These are phyloP conservation scores for Mycena capillaripes DNA, from an alignment of 768 basidiomycete genomes.

Conservation along the genomic window DNA sequence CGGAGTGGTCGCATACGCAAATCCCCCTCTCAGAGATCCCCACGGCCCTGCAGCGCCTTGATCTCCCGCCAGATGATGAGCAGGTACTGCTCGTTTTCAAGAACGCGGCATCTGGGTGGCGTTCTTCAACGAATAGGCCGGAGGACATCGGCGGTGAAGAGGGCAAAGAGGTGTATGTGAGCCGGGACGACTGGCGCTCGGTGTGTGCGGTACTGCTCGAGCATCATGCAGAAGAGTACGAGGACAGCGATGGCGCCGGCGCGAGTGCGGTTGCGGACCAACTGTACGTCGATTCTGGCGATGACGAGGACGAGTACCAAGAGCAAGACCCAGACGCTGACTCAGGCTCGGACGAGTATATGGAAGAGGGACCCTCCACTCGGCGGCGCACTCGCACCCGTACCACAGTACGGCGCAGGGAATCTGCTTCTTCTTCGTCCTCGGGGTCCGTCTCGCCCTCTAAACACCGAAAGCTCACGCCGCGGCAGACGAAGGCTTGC, in stretches of 20 bases:
- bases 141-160: slow-evolving; percentile 29
- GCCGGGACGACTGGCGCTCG: slow-evolving; percentile 81
- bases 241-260: slow-evolving; percentile 35
- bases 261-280: slow-evolving; percentile 36
- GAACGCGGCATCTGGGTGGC: slow-evolving; percentile 85
- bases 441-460: slow-evolving; percentile 1
- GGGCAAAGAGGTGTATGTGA: slow-evolving; percentile 53
- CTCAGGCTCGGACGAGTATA: slow-evolving; percentile 48
- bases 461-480: slow-evolving; percentile 52
- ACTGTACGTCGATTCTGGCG: slow-evolving; percentile 19
- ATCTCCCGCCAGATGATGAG: slow-evolving; percentile 80
- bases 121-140: slow-evolving; percentile 41
- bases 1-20: slow-evolving; percentile 30
- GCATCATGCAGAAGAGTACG: slow-evolving; percentile 48
- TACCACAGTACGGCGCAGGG: neutral
- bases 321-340: slow-evolving; percentile 39
- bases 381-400: slow-evolving; percentile 31
- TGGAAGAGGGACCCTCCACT: slow-evolving; percentile 42
- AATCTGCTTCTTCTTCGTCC: slow-evolving; percentile 14
- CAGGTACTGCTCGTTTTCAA: slow-evolving; percentile 79
- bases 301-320: slow-evolving; percentile 32
- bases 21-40: slow-evolving; percentile 74
- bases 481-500: slow-evolving; percentile 67
- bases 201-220: slow-evolving; percentile 85
- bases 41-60: slow-evolving; percentile 70